Percentiles rank a stretch among this genome's conserved stretches.
These are phyloP conservation scores for Pseudoneurospora amorphoporcata DNA, from an alignment of 495 filamentous ascomycete genomes.

Conservation along the genomic window DNA sequence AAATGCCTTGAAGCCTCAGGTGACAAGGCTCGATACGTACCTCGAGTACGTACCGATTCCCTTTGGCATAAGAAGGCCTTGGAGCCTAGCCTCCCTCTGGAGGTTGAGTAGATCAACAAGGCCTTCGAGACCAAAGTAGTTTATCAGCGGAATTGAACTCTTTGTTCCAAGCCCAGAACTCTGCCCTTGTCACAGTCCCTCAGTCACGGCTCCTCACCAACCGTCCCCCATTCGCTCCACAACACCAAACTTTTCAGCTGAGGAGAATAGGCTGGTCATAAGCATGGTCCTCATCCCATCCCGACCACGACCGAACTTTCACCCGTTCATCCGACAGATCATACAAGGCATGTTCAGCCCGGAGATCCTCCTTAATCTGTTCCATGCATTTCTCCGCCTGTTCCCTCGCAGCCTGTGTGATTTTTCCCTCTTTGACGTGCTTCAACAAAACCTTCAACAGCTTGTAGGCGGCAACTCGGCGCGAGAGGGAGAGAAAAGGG, in stretches of 20 bases:
- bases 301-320: no score
- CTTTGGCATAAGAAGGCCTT: no score
- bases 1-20: no score
- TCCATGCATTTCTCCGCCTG: background rate
- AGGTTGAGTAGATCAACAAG: no score
- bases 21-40: no score
- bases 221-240: background rate
- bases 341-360: background rate
- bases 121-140: no score
- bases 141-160: no score
- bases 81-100: no score
- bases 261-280: background rate
- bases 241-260: background rate
- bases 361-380: background rate
- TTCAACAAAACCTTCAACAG: background rate
- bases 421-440: background rate
- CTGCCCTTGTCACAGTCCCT: no score
- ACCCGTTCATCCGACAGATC: background rate
- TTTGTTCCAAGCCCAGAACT: no score
- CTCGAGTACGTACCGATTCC: no score
- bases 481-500: background rate
- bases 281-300: no score
- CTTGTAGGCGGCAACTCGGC: background rate
- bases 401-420: background rate
- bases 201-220: background rate